Evolutionary conservation across 2,329 filamentous ascomycete genomes (phyloP), one percentile per base, ranked within the genome.

Genomic region (Cladophialophora carrionii): DNA sequence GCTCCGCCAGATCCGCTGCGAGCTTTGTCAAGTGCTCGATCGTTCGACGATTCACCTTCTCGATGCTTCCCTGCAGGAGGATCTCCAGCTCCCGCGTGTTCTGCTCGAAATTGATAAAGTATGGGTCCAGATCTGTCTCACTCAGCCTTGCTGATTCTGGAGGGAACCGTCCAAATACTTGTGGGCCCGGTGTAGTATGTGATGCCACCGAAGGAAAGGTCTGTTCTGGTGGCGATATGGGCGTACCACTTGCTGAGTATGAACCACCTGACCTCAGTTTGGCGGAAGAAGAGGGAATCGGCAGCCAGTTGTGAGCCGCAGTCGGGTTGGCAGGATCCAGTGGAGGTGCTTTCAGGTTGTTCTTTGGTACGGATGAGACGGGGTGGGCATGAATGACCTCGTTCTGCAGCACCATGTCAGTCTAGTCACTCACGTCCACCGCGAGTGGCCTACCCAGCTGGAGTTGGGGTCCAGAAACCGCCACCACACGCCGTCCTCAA

Each of bases 391-490:
- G 89, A 6, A 99, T 81, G n/a, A 99, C 93, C 78, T 99, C 95
- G 75, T 86, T 96, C 93, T 96, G 68, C 31, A 63, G 29, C 26
- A 29, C 9, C 46, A 10, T 24, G 57, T 62, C 46, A 64, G 43
- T 26, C 43, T 34, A 24, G 3, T n/a, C 24, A 12, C 4, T 34
- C 9, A 54, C 17, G 17, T 29, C 22, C 34, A 9, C n/a, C 8
- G 29, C 24, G 31, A 2, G 1, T 7, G 26, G 9, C 46, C 66
- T 86, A 96, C 92, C 95, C 95, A 99, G 85, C 95, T 98, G 26
- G 94, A 93, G 76, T 99, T 98, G 10, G 96, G 95, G 76, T 99
- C 95, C 37, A 99, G 83, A 75, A 99, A 99, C 71, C 92, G 89
- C 93, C 94, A 97, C 88, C 93, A 96, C 29, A 99, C 93, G 2